These are phyloP conservation scores for Boletus vermiculosoides DNA, from an alignment of 768 basidiomycete species.

Conservation along the genomic window DNA sequence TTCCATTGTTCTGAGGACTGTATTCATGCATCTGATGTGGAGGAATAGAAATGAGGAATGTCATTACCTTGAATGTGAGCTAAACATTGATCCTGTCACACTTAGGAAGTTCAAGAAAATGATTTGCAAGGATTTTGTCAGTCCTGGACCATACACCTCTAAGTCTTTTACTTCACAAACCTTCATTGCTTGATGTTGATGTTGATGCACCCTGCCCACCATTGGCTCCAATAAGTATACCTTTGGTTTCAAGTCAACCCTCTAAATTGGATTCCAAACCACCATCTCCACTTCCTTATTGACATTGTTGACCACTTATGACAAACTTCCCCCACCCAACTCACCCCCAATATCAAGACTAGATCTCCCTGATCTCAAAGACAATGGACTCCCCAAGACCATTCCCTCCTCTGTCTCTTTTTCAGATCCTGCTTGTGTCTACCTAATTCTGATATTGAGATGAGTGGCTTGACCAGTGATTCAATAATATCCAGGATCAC, in stretches of 20 bases:
- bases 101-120: too few relatives aligned
- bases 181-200: conserved; percentile 28
- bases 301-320: conserved; percentile 23
- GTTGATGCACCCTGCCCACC: conserved; percentile 15
- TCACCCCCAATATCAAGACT: conserved; percentile 33
- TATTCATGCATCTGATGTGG: too few relatives aligned
- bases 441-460: conserved; percentile 30
- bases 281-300: conserved; percentile 13
- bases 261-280: conserved; percentile 16
- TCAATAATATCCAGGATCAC: conserved; percentile 36
- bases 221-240: conserved; percentile 26
- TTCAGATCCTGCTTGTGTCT: conserved; percentile 27
- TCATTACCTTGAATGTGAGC: too few relatives aligned
- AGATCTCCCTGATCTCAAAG: conserved; percentile 33
- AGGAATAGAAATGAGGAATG: too few relatives aligned
- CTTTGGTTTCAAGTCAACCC: conserved; percentile 16
- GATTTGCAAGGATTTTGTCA: too few relatives aligned
- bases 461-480: too few relatives aligned
- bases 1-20: too few relatives aligned
- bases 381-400: conserved; percentile 20
- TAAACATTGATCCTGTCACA: too few relatives aligned
- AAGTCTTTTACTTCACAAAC: too few relatives aligned
- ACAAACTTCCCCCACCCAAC: conserved; percentile 21
- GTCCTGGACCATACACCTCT: too few relatives aligned
- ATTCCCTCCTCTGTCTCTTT: conserved; percentile 29